Conservation (phyloP, 192 early-diverging fungal genomes). For the Coemansia sp. region DNA sequence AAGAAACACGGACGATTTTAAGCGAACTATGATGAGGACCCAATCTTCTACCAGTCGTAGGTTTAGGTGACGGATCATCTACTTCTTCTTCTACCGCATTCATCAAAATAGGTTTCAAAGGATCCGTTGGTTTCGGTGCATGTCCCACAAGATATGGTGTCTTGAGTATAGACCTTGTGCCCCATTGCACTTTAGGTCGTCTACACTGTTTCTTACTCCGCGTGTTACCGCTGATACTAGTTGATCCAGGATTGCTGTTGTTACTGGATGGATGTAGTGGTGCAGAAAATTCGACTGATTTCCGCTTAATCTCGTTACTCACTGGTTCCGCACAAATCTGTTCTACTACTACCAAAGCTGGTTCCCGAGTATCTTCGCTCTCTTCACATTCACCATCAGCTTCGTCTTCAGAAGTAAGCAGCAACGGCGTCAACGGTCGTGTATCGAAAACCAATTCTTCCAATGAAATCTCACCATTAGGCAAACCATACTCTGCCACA, state of each 20-base stretch:
- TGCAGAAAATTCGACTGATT: constrained; percentile 14
- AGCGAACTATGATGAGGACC: not conserved
- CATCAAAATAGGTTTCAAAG: not conserved
- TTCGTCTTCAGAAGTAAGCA: constrained; percentile 6
- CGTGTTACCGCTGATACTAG: not conserved
- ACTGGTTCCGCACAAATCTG: not conserved
- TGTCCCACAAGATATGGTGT: constrained; percentile 19
- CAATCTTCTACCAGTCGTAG: not conserved
- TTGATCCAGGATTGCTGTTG: not conserved
- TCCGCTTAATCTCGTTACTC: constrained; percentile 20
- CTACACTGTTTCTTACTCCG: constrained; percentile 31
- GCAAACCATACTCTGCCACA: not conserved
- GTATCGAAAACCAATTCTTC: not conserved
- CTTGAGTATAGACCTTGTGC: constrained; percentile 18
- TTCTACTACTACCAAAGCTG: too few relatives aligned
- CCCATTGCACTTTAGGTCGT: constrained; percentile 32
- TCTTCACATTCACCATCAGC: not conserved
- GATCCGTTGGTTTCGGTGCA: not conserved
- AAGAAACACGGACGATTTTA: constrained; percentile 26
- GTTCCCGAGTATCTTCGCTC: too few relatives aligned
- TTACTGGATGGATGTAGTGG: not conserved
- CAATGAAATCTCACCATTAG: not conserved
- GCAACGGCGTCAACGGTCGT: constrained; percentile 15
- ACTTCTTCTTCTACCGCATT: not conserved
- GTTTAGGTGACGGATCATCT: not conserved